Evolutionary conservation across 352 stramenopile genomes (phyloP).

Genomic region (Globisporangium okanoganense): DNA sequence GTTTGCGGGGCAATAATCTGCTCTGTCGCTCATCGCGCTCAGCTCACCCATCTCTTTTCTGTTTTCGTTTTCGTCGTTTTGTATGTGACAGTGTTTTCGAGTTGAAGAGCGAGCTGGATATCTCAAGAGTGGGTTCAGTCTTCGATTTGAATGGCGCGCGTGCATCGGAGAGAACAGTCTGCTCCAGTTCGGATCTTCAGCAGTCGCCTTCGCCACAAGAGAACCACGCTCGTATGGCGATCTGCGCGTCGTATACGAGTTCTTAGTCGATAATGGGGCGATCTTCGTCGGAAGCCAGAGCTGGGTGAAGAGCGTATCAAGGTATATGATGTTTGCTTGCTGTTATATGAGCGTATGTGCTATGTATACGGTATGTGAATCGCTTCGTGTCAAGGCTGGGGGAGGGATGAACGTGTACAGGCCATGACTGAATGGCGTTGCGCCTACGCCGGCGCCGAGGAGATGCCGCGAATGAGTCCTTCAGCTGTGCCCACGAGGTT

Average conservation of each 20-base stretch:
- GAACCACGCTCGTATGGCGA: no score
- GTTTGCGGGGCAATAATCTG: neutral
- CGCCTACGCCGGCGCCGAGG: constrained; percentile 26
- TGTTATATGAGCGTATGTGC: neutral
- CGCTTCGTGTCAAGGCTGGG: neutral
- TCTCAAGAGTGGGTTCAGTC: neutral
- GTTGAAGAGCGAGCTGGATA: neutral
- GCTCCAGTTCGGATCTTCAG: neutral
- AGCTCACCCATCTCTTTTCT: constrained; percentile 2
- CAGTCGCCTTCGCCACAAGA: neutral
- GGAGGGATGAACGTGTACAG: neutral
- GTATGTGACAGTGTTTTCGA: constrained; percentile 3
- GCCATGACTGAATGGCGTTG: neutral
- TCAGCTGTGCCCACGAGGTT: constrained; percentile 74
- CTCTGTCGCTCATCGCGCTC: neutral
- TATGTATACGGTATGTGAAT: neutral
- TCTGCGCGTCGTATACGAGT: no score
- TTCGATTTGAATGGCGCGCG: neutral
- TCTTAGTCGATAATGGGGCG: no score
- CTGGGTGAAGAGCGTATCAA: no score
- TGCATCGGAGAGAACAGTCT: neutral
- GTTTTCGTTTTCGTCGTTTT: constrained; percentile 11
- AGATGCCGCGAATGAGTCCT: constrained; percentile 70
- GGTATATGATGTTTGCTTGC: neutral
- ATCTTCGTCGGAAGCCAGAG: no score